phyloP scores from a whole-genome alignment of 139 green algal genomes.

The Auxenochlorella pyrenoidosa region DNA sequence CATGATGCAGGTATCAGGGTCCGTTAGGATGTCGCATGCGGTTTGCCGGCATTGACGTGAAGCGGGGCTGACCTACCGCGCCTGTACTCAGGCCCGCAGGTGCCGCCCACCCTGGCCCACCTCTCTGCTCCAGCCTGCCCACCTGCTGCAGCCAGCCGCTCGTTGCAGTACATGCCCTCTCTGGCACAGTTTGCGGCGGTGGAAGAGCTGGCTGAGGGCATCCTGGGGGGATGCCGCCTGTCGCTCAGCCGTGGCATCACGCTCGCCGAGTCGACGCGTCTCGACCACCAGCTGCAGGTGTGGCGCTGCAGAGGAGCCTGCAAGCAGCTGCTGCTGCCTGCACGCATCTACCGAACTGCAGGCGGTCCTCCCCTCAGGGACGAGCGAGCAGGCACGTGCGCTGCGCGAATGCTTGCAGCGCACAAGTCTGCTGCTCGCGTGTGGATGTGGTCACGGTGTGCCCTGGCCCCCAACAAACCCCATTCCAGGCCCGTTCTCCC shows the following conservation, averaged over 20 bases:
- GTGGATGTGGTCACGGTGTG: background rate
- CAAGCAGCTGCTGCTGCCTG: background rate
- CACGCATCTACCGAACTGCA: no score
- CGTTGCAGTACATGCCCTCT: constrained; percentile 23
- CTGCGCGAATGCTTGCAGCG: no score
- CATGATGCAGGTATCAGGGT: background rate
- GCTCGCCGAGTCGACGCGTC: constrained; percentile 55
- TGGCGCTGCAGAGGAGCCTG: background rate
- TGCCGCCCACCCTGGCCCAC: background rate
- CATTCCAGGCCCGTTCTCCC: background rate
- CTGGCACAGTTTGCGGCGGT: constrained; percentile 28
- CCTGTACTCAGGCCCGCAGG: no score
- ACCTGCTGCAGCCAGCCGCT: background rate
- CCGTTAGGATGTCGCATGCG: background rate
- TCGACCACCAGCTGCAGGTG: constrained; percentile 45
- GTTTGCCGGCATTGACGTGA: background rate
- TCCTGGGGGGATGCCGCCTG: constrained; percentile 36
- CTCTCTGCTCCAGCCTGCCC: background rate
- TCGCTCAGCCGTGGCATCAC: constrained; percentile 58
- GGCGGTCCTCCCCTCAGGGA: no score
- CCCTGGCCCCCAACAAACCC: background rate
- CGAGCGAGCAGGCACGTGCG: background rate
- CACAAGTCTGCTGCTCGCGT: background rate
- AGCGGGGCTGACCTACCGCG: background rate
- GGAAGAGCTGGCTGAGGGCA: constrained; percentile 41